Conservation (phyloP, 352 stramenopile genomes). For the Thalassiosira hispida region DNA sequence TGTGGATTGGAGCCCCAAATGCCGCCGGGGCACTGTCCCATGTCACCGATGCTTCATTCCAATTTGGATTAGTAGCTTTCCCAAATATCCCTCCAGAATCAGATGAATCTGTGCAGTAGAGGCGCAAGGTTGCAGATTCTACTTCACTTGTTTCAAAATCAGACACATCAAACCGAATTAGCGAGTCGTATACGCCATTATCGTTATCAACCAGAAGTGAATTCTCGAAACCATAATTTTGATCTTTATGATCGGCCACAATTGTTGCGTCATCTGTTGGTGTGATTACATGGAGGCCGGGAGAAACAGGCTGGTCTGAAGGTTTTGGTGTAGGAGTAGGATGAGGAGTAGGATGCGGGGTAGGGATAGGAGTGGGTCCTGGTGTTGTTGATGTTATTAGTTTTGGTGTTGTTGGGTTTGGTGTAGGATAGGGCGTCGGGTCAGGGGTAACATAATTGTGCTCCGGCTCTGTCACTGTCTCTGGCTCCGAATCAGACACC, state of each 20-base stretch:
- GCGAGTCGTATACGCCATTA: constrained; percentile 20
- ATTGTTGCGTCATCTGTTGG: constrained; percentile 41
- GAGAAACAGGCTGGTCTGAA: not conserved
- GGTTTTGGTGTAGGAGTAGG: not conserved
- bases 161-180: constrained; percentile 34
- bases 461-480: not conserved
- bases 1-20: constrained; percentile 17
- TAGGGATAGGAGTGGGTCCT: constrained; percentile 4
- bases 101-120: constrained; percentile 42
- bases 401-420: not conserved
- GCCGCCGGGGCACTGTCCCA: constrained; percentile 30
- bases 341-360: not conserved
- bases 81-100: constrained; percentile 33
- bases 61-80: constrained; percentile 23
- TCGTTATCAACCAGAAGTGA: constrained; percentile 30
- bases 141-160: constrained; percentile 29
- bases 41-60: constrained; percentile 34
- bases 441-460: not conserved
- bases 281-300: constrained; percentile 12
- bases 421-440: constrained; percentile 6
- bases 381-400: no score
- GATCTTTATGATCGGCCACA: constrained; percentile 22
- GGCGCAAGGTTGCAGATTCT: constrained; percentile 21
- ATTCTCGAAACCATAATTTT: constrained; percentile 29
- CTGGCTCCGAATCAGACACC: not conserved